Conservation (phyloP, 164 flowering plant genomes). For the Kingdonia uniflora region DNA sequence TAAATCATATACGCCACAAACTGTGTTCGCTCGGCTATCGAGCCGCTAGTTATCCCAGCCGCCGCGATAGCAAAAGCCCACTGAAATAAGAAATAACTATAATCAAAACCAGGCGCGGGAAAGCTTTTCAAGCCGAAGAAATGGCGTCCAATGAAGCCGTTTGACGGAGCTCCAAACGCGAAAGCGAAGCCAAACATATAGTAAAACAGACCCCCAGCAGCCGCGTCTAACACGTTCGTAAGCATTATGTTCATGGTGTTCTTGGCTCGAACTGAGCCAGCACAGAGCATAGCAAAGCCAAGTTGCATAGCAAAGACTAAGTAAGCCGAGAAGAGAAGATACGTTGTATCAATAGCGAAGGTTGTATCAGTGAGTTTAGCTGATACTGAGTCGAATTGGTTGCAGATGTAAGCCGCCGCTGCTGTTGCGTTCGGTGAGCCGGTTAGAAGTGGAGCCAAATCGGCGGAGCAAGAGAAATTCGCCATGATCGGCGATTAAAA, state of each 20-base stretch:
- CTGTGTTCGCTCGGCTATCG: constrained; percentile 74
- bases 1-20: constrained; percentile 65
- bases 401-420: constrained; percentile 25
- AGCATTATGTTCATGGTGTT: constrained; percentile 49
- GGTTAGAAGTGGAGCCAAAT: constrained; percentile 21
- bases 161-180: constrained; percentile 26
- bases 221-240: constrained; percentile 43
- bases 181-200: constrained; percentile 40
- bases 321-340: constrained; percentile 46
- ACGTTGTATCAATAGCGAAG: constrained; percentile 25
- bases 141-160: constrained; percentile 32
- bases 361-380: constrained; percentile 13
- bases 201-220: constrained; percentile 35
- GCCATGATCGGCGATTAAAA: too few relatives aligned
- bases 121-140: constrained; percentile 40
- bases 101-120: constrained; percentile 30
- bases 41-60: constrained; percentile 78
- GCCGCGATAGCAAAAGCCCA: constrained; percentile 87
- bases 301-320: constrained; percentile 43
- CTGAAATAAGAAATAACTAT: constrained; percentile 47
- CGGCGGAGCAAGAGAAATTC: constrained; percentile 21
- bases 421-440: constrained; percentile 19
- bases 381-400: constrained; percentile 12
- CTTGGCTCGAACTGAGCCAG: constrained; percentile 47
- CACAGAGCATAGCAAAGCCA: constrained; percentile 51